phyloP scores from a whole-genome alignment of 2,329 filamentous ascomycete species.

The Apiospora malaysiana region DNA sequence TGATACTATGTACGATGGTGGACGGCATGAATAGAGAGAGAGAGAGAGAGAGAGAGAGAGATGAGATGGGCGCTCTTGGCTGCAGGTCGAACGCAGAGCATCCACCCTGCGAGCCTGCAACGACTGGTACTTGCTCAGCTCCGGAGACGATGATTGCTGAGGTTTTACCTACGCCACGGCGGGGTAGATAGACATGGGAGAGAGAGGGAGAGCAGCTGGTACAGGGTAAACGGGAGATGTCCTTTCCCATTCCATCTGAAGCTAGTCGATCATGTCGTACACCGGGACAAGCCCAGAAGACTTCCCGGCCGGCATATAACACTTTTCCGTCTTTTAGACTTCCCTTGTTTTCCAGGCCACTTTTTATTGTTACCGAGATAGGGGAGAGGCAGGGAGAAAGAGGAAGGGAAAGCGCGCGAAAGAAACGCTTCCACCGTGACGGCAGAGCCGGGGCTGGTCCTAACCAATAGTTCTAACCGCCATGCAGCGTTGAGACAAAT shows the following conservation, averaged over 20 bases:
- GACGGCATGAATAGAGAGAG: conserved; percentile 5
- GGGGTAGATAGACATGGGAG: conserved; percentile 5
- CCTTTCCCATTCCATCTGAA: neutral
- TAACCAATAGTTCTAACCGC: conserved; percentile 63
- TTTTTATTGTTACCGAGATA: neutral
- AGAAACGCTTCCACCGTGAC: conserved; percentile 24
- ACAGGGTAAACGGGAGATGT: neutral
- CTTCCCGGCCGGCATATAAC: neutral
- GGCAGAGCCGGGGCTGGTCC: conserved; percentile 11
- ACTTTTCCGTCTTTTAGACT: neutral
- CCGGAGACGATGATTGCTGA: conserved; percentile 17
- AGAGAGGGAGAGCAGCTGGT: neutral
- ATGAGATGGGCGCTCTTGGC: conserved; percentile 8
- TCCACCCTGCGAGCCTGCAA: neutral
- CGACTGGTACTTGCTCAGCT: neutral
- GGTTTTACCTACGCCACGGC: conserved; percentile 20
- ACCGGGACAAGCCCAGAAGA: neutral
- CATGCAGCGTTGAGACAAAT: conserved; percentile 96
- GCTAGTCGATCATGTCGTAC: conserved; percentile 14
- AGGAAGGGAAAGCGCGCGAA: neutral
- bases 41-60: conserved; percentile 17
- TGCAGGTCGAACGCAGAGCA: conserved; percentile 10
- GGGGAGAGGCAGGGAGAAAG: neutral
- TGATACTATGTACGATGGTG: conserved; percentile 1
- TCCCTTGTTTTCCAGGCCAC: neutral